These are phyloP conservation scores for Phytophthora vignae DNA, from an alignment of 352 stramenopile species.

Conservation along the genomic window DNA sequence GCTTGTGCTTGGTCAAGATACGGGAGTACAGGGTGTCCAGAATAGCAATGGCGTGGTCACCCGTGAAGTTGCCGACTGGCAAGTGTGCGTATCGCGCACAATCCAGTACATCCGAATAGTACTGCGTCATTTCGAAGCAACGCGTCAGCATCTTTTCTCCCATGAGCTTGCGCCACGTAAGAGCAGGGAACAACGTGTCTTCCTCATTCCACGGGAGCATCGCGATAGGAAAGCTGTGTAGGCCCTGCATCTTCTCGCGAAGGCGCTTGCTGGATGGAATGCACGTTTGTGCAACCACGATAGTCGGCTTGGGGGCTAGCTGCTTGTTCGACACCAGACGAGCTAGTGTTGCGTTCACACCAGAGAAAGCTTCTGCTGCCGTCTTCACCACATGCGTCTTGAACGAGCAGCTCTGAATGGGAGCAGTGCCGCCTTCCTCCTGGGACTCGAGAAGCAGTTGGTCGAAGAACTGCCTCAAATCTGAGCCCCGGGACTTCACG, in stretches of 20 bases:
- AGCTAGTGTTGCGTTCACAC: slow-evolving; percentile 89
- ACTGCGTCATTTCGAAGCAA: slow-evolving; percentile 86
- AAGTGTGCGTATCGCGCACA: slow-evolving; percentile 92
- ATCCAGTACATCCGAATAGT: slow-evolving; percentile 90
- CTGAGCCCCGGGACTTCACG: slow-evolving; percentile 53
- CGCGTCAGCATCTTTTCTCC: slow-evolving; percentile 78
- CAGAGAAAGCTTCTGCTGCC: slow-evolving; percentile 80
- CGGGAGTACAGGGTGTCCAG: slow-evolving; percentile 95
- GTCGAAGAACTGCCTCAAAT: slow-evolving; percentile 65
- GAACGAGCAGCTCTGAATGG: slow-evolving; percentile 64
- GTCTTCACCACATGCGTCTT: slow-evolving; percentile 82
- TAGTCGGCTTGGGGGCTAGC: slow-evolving; percentile 64
- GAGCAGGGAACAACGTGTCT: slow-evolving; percentile 83
- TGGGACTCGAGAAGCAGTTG: slow-evolving; percentile 54
- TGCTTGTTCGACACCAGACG: slow-evolving; percentile 88
- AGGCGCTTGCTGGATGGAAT: slow-evolving; percentile 69
- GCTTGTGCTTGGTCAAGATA: slow-evolving; percentile 93
- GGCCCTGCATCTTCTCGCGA: slow-evolving; percentile 82
- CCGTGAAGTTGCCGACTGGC: slow-evolving; percentile 95
- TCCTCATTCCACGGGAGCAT: slow-evolving; percentile 87
- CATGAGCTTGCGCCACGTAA: slow-evolving; percentile 95
- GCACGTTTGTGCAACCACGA: slow-evolving; percentile 90
- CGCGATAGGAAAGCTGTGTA: slow-evolving; percentile 94
- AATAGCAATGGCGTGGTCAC: slow-evolving; percentile 92
- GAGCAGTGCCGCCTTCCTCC: slow-evolving; percentile 33